Evolutionary conservation across 805 yeast species (phyloP).

Genomic region (Saccharomycopsis lassenensis): DNA sequence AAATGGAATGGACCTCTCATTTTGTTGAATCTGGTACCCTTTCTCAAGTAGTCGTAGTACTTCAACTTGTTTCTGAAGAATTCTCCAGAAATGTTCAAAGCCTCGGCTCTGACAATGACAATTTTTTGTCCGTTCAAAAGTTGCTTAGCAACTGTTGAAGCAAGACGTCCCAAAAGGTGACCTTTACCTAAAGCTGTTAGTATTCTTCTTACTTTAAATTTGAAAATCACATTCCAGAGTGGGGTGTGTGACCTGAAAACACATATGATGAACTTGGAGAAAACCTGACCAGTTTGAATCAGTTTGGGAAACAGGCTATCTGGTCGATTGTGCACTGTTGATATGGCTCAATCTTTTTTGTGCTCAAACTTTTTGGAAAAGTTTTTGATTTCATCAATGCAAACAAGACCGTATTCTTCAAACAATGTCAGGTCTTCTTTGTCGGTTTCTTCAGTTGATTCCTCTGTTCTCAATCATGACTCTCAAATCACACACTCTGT

Average conservation of each 20-base stretch:
- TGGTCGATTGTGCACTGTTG: too few species aligned
- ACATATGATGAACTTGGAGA: neutral
- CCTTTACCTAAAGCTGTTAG: constrained; percentile 59
- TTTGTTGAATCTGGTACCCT: constrained; percentile 98
- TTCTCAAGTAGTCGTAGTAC: constrained; percentile 99
- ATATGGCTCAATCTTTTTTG: too few species aligned
- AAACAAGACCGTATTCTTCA: too few species aligned
- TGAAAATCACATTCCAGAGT: too few species aligned
- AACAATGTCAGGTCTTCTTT: too few species aligned
- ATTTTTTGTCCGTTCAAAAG: constrained; percentile 95
- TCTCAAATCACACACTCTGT: too few species aligned
- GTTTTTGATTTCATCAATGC: too few species aligned
- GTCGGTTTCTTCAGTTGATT: too few species aligned
- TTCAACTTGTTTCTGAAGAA: constrained; percentile 99
- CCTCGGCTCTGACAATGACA: constrained; percentile 95
- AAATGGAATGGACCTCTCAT: constrained; percentile 99
- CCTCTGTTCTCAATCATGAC: too few species aligned
- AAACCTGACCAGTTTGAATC: neutral
- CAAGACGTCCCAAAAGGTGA: constrained; percentile 99
- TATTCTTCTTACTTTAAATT: too few species aligned
- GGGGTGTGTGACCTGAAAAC: neutral
- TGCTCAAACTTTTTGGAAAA: too few species aligned
- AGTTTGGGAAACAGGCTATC: too few species aligned
- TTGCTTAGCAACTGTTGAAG: constrained; percentile 97
- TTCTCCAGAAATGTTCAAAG: constrained; percentile 98